Evolutionary conservation across 257 asterid species (phyloP).

Genomic region (Linaria vulgaris): DNA sequence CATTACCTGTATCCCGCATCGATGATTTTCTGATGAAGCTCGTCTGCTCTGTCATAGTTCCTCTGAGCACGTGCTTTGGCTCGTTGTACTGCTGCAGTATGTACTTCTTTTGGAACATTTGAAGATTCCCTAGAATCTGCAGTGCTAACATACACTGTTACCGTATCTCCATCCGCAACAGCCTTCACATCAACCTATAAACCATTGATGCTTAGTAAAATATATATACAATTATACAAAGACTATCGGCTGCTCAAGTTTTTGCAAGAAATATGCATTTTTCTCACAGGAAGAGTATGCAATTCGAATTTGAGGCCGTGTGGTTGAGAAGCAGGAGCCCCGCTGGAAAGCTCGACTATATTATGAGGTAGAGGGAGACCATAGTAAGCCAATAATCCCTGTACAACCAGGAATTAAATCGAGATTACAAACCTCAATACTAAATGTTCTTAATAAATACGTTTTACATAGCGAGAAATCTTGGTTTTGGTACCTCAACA

Average conservation of each 20-base stretch:
- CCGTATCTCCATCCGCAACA: conserved; percentile 95
- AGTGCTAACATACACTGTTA: conserved; percentile 70
- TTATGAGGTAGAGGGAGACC: conserved; percentile 77
- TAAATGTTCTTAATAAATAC: neutral
- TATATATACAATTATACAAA: neutral
- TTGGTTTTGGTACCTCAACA: conserved; percentile 58
- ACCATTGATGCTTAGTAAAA: neutral
- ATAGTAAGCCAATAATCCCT: conserved; percentile 65
- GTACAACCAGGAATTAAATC: conserved; percentile 34
- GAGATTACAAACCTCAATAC: neutral
- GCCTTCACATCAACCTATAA: conserved; percentile 81
- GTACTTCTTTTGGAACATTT: conserved; percentile 61
- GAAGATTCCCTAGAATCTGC: conserved; percentile 66
- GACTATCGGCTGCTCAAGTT: neutral
- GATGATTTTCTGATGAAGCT: conserved; percentile 63
- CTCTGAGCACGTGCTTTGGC: conserved; percentile 61
- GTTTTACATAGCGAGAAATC: neutral
- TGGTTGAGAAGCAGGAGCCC: conserved; percentile 44
- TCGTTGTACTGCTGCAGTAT: conserved; percentile 59
- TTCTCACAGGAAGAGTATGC: conserved; percentile 80
- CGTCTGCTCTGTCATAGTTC: conserved; percentile 67
- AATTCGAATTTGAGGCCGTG: conserved; percentile 76
- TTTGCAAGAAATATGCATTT: neutral
- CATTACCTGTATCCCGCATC: conserved; percentile 74
- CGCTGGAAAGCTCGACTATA: conserved; percentile 62